Conservation (phyloP, 2,329 filamentous ascomycete species). For the Diplodia scrobiculata region DNA sequence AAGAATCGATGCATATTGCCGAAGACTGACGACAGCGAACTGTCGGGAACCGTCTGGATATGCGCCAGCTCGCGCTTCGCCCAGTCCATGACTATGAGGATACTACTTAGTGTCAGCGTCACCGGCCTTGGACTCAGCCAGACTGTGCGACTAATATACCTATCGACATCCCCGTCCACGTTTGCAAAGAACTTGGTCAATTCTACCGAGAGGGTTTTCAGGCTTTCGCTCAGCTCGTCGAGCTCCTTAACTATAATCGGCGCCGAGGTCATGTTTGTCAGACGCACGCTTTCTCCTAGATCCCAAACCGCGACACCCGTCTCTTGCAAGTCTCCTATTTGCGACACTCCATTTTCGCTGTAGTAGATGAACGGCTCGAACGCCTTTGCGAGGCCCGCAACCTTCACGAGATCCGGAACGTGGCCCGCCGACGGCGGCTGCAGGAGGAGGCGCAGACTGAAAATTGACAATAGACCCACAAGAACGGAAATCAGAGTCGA, state of each 20-base stretch:
- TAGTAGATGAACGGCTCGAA: conserved; percentile 96
- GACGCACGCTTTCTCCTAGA: conserved; percentile 83
- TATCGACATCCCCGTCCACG: conserved; percentile 90
- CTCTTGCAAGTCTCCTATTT: conserved; percentile 85
- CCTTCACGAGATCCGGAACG: conserved; percentile 84
- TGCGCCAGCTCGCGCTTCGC: conserved; percentile 79
- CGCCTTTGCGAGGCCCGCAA: conserved; percentile 83
- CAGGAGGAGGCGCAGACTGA: conserved; percentile 66
- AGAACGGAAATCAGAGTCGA: conserved; percentile 66
- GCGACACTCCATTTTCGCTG: conserved; percentile 82
- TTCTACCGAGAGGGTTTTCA: conserved; percentile 81
- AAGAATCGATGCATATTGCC: conserved; percentile 82
- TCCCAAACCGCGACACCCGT: conserved; percentile 95
- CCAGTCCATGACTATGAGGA: conserved; percentile 96
- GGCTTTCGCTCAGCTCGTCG: conserved; percentile 79
- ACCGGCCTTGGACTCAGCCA: conserved; percentile 29
- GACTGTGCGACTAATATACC: conserved; percentile 50
- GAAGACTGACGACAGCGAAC: conserved; percentile 70
- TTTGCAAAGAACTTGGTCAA: conserved; percentile 91
- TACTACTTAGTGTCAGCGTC: conserved; percentile 53
- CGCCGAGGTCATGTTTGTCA: conserved; percentile 87
- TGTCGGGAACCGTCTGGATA: conserved; percentile 62
- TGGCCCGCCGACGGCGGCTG: conserved; percentile 67
- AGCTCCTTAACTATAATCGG: conserved; percentile 82
- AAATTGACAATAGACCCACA: conserved; percentile 64